Evolutionary conservation across 441 rosid genomes (phyloP).

Genomic region (Bocquillonia castaneifolia): DNA sequence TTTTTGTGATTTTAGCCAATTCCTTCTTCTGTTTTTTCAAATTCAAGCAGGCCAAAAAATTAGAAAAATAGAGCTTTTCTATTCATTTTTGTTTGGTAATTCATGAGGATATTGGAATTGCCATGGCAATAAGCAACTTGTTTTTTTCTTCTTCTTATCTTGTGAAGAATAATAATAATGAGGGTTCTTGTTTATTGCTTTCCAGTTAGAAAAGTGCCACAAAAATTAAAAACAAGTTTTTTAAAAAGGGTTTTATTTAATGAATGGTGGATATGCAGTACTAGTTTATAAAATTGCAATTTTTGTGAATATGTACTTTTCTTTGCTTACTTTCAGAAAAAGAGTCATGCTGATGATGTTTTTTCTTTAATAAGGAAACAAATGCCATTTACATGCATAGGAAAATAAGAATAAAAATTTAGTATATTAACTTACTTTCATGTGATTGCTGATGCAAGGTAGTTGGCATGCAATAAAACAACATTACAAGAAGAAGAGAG

Average conservation of each 20-base stretch:
- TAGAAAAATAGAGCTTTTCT: no score
- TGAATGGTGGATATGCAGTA: slow-evolving; percentile 27
- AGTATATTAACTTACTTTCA: slow-evolving; percentile 14
- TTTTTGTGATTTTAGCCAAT: no score
- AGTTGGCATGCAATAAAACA: slow-evolving; percentile 18
- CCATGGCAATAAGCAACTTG: no score
- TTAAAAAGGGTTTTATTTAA: slow-evolving; percentile 2
- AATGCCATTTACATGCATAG: slow-evolving; percentile 1
- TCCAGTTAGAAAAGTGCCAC: slow-evolving; percentile 32
- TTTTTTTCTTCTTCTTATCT: not conserved
- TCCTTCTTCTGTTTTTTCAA: no score
- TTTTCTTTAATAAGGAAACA: slow-evolving; percentile 13
- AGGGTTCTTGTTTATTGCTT: slow-evolving; percentile 7
- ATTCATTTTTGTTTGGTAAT: no score
- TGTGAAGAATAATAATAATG: not conserved
- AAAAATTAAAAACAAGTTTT: not conserved
- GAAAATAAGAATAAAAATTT: not conserved
- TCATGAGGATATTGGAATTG: no score
- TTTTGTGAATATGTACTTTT: slow-evolving; percentile 21
- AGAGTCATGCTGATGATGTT: slow-evolving; percentile 6
- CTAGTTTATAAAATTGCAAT: slow-evolving; percentile 23
- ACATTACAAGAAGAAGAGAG: not conserved
- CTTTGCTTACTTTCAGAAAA: slow-evolving; percentile 16
- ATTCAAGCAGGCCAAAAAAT: no score
- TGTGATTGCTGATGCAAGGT: slow-evolving; percentile 30